Evolutionary conservation across 2,329 filamentous ascomycete species (phyloP).

Genomic region (Aspergillus hiratsukae): DNA sequence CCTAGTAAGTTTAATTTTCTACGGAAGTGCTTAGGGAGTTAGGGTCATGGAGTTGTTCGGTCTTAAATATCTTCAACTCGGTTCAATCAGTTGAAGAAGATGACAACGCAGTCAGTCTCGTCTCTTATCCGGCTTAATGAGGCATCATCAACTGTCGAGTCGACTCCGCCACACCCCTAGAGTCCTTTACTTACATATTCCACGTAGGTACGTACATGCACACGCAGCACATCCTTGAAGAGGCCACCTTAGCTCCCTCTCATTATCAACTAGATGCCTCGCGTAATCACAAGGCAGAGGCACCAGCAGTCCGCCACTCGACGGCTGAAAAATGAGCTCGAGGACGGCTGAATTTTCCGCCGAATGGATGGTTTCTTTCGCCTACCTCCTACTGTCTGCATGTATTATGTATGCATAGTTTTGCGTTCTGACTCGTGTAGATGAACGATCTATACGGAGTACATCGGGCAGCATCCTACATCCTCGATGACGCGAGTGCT

Average conservation of each 20-base stretch:
- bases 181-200: neutral
- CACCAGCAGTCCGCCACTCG: neutral
- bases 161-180: neutral
- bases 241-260: neutral
- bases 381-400: neutral
- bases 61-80: neutral
- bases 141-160: neutral
- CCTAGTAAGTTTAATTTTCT: neutral
- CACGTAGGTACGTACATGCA: neutral
- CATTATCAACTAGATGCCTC: neutral
- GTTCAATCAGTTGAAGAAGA: neutral
- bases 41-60: neutral
- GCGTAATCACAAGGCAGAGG: neutral
- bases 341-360: conserved; percentile 6
- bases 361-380: neutral
- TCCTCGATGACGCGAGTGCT: neutral
- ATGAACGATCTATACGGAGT: neutral
- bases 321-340: neutral
- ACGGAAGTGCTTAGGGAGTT: too few species aligned
- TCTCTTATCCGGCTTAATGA: neutral
- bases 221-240: neutral
- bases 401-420: neutral
- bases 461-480: neutral
- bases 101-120: neutral
- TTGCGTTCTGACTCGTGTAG: neutral